Conservation (phyloP, 2,329 filamentous ascomycete species). For the Neophaeococcomyces aloes region DNA sequence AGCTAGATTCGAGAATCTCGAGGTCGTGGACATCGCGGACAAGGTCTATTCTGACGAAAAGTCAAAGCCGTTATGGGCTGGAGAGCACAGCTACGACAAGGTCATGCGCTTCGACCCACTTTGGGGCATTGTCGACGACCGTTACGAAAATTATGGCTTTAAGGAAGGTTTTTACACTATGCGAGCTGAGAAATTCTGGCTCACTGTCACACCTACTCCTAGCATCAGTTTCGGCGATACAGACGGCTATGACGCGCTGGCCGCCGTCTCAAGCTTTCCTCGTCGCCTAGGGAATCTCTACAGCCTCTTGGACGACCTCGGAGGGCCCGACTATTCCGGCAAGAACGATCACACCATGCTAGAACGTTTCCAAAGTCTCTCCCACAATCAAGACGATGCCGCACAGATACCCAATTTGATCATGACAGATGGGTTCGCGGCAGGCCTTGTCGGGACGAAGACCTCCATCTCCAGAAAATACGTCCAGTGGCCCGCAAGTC, state of each 20-base stretch:
- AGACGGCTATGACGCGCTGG: constrained; percentile 9
- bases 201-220: constrained; percentile 5
- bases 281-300: constrained; percentile 8
- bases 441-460: constrained; percentile 9
- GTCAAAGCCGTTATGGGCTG: constrained; percentile 28
- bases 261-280: constrained; percentile 6
- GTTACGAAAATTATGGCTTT: constrained; percentile 7
- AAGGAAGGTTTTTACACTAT: constrained; percentile 8
- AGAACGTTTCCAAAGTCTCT: too few relatives aligned
- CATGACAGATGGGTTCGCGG: constrained; percentile 1
- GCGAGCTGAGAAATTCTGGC: constrained; percentile 9
- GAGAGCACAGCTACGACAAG: constrained; percentile 24
- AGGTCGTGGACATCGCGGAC: constrained; percentile 25
- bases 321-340: too few relatives aligned
- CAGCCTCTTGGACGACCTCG: too few relatives aligned
- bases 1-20: constrained; percentile 21
- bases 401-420: not conserved
- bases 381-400: too few relatives aligned
- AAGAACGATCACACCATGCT: too few relatives aligned
- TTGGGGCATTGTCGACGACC: constrained; percentile 10
- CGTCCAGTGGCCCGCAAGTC: constrained; percentile 7
- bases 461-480: constrained; percentile 10
- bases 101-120: constrained; percentile 9
- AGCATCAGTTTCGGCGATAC: constrained; percentile 5
- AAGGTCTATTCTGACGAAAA: constrained; percentile 29